Percentiles rank a stretch among this genome's conserved stretches.
These are phyloP conservation scores for Pythium aquatile DNA, from an alignment of 352 stramenopile species.

Conservation along the genomic window DNA sequence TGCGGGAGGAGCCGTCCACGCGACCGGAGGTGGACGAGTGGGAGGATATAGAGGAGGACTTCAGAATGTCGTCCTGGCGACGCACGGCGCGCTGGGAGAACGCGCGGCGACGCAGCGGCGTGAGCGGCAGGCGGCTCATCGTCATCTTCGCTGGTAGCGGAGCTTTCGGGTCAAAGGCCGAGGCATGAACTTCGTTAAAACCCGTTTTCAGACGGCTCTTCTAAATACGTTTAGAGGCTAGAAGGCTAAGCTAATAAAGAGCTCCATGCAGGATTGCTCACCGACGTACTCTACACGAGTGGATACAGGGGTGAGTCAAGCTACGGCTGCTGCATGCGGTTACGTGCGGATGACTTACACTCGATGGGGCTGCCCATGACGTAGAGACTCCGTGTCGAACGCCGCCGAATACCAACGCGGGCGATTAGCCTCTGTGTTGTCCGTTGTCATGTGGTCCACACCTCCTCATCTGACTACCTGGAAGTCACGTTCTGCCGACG, in stretches of 20 bases:
- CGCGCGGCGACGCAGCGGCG: slow-evolving; percentile 29
- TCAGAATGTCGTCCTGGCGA: slow-evolving; percentile 39
- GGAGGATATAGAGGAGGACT: slow-evolving; percentile 33
- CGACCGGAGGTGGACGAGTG: neutral
- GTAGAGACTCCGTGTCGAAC: neutral
- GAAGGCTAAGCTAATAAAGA: neutral
- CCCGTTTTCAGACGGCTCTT: neutral
- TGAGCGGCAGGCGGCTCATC: slow-evolving; percentile 8
- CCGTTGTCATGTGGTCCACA: neutral
- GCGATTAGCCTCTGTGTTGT: neutral
- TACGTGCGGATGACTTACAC: too few relatives aligned
- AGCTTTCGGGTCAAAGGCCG: neutral
- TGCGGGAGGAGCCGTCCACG: neutral
- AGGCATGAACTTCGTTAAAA: neutral
- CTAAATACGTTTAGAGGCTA: neutral
- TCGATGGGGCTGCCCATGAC: neutral
- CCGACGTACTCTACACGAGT: too few relatives aligned
- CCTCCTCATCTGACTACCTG: neutral
- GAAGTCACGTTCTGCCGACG: neutral
- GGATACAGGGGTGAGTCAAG: too few relatives aligned
- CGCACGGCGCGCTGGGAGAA: slow-evolving; percentile 67
- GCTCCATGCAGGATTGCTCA: too few relatives aligned
- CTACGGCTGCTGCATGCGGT: too few relatives aligned
- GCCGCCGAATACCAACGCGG: too few relatives aligned
- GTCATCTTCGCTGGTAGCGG: neutral